Base-by-base conservation (phyloP, 1,284 basidiomycete species). In the Inonotus hispidus region DNA sequence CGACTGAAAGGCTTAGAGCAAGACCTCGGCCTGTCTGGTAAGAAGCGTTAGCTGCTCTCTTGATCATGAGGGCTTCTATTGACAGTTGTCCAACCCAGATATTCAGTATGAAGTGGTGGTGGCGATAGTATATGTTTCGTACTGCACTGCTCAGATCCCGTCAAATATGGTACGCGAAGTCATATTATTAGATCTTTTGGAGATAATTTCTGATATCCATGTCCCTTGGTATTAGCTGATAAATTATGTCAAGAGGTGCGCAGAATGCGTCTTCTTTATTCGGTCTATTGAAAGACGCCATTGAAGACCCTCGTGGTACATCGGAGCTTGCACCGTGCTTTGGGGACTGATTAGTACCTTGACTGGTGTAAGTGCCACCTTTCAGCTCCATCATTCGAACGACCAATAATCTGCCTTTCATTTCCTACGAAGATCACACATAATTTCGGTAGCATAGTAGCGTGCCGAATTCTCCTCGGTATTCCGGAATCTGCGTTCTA, bases 61-160 rank as follows among this genome's bases (percentile, higher is more conserved):
- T n/a, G 29, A 6, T 1, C 16, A 11, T 45, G 11, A 25, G 7
- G 11, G 14, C 29, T 16, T 27, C 21, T 25, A 4, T 19, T 43
- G 23, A 27, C 14, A 6, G 8, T 13, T 32, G 25, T 14, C 13
- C 6, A 13, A 14, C 27, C 37, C 32, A 86, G 85, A 82, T 64
- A 73, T 85, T 16, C 79, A 86, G 66, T 87, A 87, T 67, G 76
- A 77, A 10, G 81, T 80, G 0, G 74, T 85, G 10, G 73, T 87
- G 13, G 84, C 83, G 0, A 76, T 85, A 49, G 74, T 86, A 23
- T 87, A 81, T 63, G 84, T 74, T 2, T 82, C 83, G 0, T 85
- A 86, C 61, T 79, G 79, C 46, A 83, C 84, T 1, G 79, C 81
- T 6, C 83, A 87, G 68, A 79, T 87, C 45, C 85, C 84, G 2